Evolutionary conservation across 768 basidiomycete genomes (phyloP).

Genomic region (Tulasnella sp.): DNA sequence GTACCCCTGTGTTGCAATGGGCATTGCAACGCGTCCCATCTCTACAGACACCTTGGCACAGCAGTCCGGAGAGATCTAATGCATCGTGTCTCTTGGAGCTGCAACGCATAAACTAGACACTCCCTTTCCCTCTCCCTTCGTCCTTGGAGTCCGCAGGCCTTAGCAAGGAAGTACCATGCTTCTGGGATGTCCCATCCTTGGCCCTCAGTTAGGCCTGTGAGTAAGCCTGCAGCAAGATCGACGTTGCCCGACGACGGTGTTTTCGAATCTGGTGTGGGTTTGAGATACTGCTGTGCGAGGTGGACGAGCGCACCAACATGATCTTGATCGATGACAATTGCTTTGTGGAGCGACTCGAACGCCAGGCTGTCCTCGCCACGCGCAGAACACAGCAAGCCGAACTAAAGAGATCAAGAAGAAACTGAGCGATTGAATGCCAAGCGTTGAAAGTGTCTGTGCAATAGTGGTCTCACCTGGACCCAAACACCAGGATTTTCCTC

Average conservation of each 20-base stretch:
- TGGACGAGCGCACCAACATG: conserved; percentile 70
- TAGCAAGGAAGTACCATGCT: conserved; percentile 88
- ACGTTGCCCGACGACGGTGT: conserved; percentile 26
- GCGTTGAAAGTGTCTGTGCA: background rate
- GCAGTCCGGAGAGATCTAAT: conserved; percentile 26
- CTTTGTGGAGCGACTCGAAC: conserved; percentile 71
- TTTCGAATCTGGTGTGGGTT: conserved; percentile 26
- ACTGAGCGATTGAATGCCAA: background rate
- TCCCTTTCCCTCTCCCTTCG: conserved; percentile 63
- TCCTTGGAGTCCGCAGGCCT: conserved; percentile 65
- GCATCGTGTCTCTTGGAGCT: conserved; percentile 30
- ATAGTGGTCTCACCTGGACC: conserved; percentile 71
- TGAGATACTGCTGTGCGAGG: conserved; percentile 64
- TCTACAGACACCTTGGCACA: conserved; percentile 24
- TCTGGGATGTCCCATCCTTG: conserved; percentile 86
- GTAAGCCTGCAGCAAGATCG: conserved; percentile 73
- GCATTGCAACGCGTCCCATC: background rate
- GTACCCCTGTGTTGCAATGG: too few species aligned
- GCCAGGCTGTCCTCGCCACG: conserved; percentile 50
- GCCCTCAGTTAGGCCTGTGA: conserved; percentile 66
- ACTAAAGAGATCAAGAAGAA: too few species aligned
- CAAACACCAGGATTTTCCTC: conserved; percentile 82
- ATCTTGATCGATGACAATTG: conserved; percentile 74
- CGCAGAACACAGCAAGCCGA: conserved; percentile 63
- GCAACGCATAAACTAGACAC: conserved; percentile 58